phyloP scores from a whole-genome alignment of 2,329 filamentous ascomycete genomes.

The Xylaria sp. region DNA sequence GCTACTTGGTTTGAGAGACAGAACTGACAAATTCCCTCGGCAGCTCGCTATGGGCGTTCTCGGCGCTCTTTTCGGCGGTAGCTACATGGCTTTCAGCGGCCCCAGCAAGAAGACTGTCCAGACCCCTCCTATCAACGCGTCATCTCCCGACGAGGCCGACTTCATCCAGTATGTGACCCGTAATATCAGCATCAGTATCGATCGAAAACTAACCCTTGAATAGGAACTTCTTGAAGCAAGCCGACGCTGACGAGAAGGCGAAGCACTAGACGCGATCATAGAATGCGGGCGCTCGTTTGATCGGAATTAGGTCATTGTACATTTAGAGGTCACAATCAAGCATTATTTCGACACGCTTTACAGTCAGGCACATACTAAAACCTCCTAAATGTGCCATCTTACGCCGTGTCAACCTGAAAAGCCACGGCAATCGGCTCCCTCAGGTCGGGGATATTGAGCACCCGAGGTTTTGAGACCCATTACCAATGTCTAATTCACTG shows the following conservation, averaged over 20 bases:
- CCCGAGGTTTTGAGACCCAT: constrained; percentile 24
- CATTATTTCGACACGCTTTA: constrained; percentile 30
- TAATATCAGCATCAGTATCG: constrained; percentile 29
- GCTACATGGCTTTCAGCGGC: constrained; percentile 52
- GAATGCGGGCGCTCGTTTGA: constrained; percentile 23
- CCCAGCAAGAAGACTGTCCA: constrained; percentile 51
- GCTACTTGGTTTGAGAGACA: not conserved
- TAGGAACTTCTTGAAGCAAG: constrained; percentile 56
- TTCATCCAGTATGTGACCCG: constrained; percentile 64
- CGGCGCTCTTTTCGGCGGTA: constrained; percentile 55
- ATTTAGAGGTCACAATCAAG: constrained; percentile 39
- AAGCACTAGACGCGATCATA: constrained; percentile 46
- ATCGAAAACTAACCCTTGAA: constrained; percentile 26
- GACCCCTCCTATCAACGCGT: constrained; percentile 65
- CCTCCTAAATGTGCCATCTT: constrained; percentile 27
- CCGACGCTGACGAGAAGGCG: constrained; percentile 48
- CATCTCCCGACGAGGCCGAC: constrained; percentile 66
- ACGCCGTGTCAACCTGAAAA: constrained; percentile 22
- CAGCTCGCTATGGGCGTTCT: constrained; percentile 65
- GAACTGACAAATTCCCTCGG: constrained; percentile 30
- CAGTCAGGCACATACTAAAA: constrained; percentile 28
- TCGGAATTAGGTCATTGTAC: constrained; percentile 38
- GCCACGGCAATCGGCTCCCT: constrained; percentile 24
- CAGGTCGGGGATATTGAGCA: constrained; percentile 24
- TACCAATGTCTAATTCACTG: constrained; percentile 16